Conservation (phyloP, 495 filamentous ascomycete genomes). For the Sabuloglossum arenarium region DNA sequence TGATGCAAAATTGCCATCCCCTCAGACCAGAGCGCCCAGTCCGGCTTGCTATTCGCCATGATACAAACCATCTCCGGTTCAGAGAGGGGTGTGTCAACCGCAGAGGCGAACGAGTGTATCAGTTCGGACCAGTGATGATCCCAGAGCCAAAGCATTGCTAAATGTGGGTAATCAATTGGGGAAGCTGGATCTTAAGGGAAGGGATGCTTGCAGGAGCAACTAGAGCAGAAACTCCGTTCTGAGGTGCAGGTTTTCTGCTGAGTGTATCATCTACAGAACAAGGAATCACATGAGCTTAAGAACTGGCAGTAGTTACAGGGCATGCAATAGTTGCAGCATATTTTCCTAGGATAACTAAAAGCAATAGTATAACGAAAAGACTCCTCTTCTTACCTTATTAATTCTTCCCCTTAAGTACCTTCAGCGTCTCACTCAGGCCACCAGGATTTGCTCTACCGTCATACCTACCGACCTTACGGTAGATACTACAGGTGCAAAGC, state of each 20-base stretch:
- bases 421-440: slow-evolving; percentile 24
- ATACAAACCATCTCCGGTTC: slow-evolving; percentile 33
- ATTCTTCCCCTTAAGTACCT: slow-evolving; percentile 26
- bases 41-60: slow-evolving; percentile 25
- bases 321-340: no score
- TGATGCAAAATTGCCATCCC: background rate
- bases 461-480: slow-evolving; percentile 30
- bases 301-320: background rate
- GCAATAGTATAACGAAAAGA: no score
- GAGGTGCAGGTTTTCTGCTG: slow-evolving; percentile 22
- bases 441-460: slow-evolving; percentile 30
- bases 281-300: background rate
- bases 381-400: slow-evolving; percentile 30
- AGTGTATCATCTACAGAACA: slow-evolving; percentile 25
- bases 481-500: slow-evolving; percentile 35
- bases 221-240: slow-evolving; percentile 31
- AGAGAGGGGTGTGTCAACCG: slow-evolving; percentile 32
- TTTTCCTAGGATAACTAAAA: no score
- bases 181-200: background rate
- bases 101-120: slow-evolving; percentile 35
- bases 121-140: slow-evolving; percentile 30
- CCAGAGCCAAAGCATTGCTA: slow-evolving; percentile 27
- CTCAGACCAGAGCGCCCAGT: slow-evolving; percentile 26
- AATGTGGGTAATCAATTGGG: background rate
- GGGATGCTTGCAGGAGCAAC: slow-evolving; percentile 16